phyloP scores from a whole-genome alignment of 1,284 basidiomycete genomes.

The Thelephora terrestris region DNA sequence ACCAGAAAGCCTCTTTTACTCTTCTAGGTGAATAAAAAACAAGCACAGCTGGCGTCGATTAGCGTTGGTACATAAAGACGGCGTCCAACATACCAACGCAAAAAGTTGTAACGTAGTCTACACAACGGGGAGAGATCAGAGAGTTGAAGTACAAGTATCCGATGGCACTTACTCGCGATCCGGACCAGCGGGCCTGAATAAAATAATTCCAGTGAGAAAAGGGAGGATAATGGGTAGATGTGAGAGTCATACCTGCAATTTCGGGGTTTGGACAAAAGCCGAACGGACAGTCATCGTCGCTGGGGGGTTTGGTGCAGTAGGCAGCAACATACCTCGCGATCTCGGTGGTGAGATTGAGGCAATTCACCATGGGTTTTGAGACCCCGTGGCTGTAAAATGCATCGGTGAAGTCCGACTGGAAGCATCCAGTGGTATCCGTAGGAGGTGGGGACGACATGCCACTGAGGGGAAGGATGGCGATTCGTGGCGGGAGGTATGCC shows the following conservation, averaged over 20 bases:
- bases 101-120: slow-evolving; percentile 8
- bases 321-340: slow-evolving; percentile 2
- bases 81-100: slow-evolving; percentile 6
- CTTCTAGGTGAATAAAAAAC: slow-evolving; percentile 4
- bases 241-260: slow-evolving; percentile 5
- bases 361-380: slow-evolving; percentile 1
- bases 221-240: neutral
- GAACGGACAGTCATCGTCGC: slow-evolving; percentile 9
- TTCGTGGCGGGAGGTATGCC: too few relatives aligned
- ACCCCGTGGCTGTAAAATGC: neutral
- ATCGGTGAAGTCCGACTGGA: neutral
- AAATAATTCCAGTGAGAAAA: neutral
- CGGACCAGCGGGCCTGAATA: neutral
- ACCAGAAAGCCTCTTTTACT: slow-evolving; percentile 3
- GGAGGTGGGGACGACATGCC: too few relatives aligned
- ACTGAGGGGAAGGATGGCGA: too few relatives aligned
- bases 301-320: slow-evolving; percentile 9
- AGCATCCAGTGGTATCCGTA: too few relatives aligned
- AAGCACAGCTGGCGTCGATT: neutral
- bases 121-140: neutral
- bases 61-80: too few relatives aligned
- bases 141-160: neutral
- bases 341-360: slow-evolving; percentile 3
- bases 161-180: neutral
- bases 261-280: slow-evolving; percentile 9